A percentile compares a stretch with the other conserved stretches of the same genome.
Evolutionary conservation across 2,329 filamentous ascomycete species (phyloP).

Genomic region (Sporothrix variecibatus): DNA sequence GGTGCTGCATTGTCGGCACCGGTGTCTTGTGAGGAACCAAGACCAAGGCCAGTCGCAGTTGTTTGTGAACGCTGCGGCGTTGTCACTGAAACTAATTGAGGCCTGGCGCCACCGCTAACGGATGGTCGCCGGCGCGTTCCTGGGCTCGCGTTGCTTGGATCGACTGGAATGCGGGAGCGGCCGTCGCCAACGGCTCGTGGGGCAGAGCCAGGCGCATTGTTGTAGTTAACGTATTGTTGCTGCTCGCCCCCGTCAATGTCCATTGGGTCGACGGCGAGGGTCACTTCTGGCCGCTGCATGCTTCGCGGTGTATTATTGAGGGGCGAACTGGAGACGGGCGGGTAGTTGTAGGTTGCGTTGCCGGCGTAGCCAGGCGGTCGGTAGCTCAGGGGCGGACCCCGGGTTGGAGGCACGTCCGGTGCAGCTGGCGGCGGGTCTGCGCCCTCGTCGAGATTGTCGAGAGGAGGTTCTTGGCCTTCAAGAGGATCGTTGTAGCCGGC

Average conservation of each 20-base stretch:
- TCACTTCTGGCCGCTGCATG: conserved; percentile 31
- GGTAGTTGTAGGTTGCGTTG: conserved; percentile 32
- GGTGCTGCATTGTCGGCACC: neutral
- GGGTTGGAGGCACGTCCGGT: conserved; percentile 57
- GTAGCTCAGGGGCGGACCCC: conserved; percentile 60
- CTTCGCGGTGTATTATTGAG: neutral
- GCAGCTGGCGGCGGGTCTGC: conserved; percentile 50
- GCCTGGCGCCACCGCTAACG: conserved; percentile 22
- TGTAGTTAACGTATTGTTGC: conserved; percentile 36
- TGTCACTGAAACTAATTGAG: conserved; percentile 28
- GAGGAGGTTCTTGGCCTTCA: conserved; percentile 28
- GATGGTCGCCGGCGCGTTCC: conserved; percentile 31
- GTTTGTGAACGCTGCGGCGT: conserved; percentile 27
- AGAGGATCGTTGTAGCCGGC: conserved; percentile 29
- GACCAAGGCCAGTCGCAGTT: neutral
- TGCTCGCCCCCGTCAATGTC: conserved; percentile 34
- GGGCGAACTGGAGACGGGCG: conserved; percentile 19
- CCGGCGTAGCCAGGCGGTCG: conserved; percentile 45
- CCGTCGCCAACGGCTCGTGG: conserved; percentile 2
- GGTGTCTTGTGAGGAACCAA: neutral
- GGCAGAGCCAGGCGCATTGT: conserved; percentile 9
- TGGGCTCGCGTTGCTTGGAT: conserved; percentile 33
- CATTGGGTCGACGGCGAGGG: conserved; percentile 28
- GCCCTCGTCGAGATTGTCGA: neutral
- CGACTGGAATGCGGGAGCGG: conserved; percentile 30